Evolutionary conservation across 768 basidiomycete species (phyloP), one percentile per base, ranked within the genome.

Genomic region (Tephrocybe rancida): DNA sequence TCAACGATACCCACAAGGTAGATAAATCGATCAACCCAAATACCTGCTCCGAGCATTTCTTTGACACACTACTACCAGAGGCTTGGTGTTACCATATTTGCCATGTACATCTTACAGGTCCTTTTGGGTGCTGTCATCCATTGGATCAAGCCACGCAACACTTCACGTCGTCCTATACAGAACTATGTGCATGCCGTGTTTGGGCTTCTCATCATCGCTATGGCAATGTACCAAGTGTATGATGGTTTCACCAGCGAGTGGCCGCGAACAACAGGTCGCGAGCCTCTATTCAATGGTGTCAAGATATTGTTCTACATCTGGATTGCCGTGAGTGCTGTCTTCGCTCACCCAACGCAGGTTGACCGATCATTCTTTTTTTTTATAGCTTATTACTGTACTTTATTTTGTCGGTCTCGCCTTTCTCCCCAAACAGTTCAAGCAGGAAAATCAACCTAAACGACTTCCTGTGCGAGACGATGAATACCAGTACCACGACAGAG

Each of bases 121-220:
- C 56, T 56, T 2, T 64, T 84, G 13, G 85, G 85, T 5, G 74
- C 77, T 3, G 48, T 80, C 48, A 80, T 84, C 52, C 84, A 85
- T 57, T 82, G 69, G 59, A 59, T 81, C 52, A 84, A 85, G 62
- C 73, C 74, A 30, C 70, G 69, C 18, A 55, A 66, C 32, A 47
- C 61, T 5, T 58, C 56, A 0, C 58, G 68, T 25, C 78, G 79
- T 25, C 84, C 78, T 7, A 64, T 73, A 41, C 84, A 78, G 56
- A 85, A 87, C 61, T 86, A 83, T 62, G 26, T 77, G 24, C 85
- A 87, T 59, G 84, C 81, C 11, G 52, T 81, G 13, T 50, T 85
- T 1, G 86, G 85, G 0, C 60, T 86, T 26, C 43, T 71, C 9
- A 75, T 81, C 44, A 75, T 86, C 48, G 78, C 62, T 6, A 66